phyloP scores from a whole-genome alignment of 805 yeast species.

The Peterozyma toletana region DNA sequence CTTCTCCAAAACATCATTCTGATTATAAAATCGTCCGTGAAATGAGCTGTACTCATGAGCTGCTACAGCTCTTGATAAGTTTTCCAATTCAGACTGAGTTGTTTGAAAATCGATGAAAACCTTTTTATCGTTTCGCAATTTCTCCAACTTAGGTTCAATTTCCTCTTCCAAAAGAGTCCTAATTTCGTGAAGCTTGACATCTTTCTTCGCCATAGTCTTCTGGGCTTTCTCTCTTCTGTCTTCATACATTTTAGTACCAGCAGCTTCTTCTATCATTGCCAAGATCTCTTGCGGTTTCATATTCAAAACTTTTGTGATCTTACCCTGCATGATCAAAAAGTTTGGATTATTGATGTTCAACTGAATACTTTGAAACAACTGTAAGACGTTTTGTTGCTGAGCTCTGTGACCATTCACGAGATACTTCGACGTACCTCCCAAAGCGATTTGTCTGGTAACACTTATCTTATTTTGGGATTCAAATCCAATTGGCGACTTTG shows the following conservation, averaged over 20 bases:
- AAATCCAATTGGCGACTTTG: slow-evolving; percentile 82
- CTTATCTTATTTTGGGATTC: slow-evolving; percentile 72
- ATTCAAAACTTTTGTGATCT: slow-evolving; percentile 92
- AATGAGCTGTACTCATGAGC: slow-evolving; percentile 61
- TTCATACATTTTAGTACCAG: slow-evolving; percentile 94
- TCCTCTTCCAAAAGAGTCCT: slow-evolving; percentile 70
- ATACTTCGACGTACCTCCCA: slow-evolving; percentile 91
- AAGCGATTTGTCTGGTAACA: slow-evolving; percentile 82
- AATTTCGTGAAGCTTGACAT: slow-evolving; percentile 75
- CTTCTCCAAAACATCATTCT: slow-evolving; percentile 33
- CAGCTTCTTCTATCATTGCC: slow-evolving; percentile 93
- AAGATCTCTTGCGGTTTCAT: slow-evolving; percentile 91
- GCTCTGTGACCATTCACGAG: slow-evolving; percentile 94
- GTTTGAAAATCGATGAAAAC: slow-evolving; percentile 81
- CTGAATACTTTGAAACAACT: slow-evolving; percentile 89
- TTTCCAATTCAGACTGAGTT: slow-evolving; percentile 73
- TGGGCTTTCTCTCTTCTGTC: slow-evolving; percentile 89
- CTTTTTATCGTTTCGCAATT: slow-evolving; percentile 74
- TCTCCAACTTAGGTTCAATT: slow-evolving; percentile 86
- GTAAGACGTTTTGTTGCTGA: slow-evolving; percentile 86
- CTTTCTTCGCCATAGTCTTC: slow-evolving; percentile 86
- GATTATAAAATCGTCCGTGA: slow-evolving; percentile 32
- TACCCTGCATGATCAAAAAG: slow-evolving; percentile 97
- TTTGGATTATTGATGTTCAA: slow-evolving; percentile 95
- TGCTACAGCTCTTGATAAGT: slow-evolving; percentile 61